Evolutionary conservation across 805 yeast species (phyloP).

Genomic region (Metschnikowia matae): DNA sequence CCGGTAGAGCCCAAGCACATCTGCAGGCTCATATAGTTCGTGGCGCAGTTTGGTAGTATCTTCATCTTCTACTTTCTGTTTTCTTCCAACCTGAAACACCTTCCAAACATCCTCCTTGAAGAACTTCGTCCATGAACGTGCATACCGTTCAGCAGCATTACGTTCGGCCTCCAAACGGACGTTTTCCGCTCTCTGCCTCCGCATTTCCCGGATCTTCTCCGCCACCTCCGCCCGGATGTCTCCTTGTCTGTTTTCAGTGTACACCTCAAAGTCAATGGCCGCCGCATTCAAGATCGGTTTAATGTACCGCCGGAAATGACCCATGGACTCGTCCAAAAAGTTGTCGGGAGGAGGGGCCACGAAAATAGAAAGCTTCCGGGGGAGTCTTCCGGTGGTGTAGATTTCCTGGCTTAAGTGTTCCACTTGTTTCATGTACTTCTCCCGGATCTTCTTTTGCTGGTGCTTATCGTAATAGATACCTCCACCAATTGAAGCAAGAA

Average conservation of each 20-base stretch:
- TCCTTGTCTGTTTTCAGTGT: constrained; percentile 81
- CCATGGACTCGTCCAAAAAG: constrained; percentile 67
- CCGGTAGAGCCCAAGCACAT: constrained; percentile 57
- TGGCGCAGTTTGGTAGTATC: constrained; percentile 18
- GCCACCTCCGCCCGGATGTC: constrained; percentile 81
- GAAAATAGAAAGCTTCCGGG: constrained; percentile 76
- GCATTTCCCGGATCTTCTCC: constrained; percentile 66
- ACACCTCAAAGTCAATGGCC: constrained; percentile 78
- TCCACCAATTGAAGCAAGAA: constrained; percentile 63
- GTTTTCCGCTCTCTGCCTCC: constrained; percentile 38
- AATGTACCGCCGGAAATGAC: constrained; percentile 69
- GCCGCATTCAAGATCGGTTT: constrained; percentile 84
- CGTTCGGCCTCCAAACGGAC: constrained; percentile 6
- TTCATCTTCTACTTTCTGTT: neutral
- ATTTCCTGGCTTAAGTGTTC: constrained; percentile 45
- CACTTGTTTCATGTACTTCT: constrained; percentile 61
- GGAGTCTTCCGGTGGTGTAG: constrained; percentile 46
- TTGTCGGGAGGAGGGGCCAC: constrained; percentile 98
- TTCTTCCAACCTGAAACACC: constrained; percentile 8
- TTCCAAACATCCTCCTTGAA: constrained; percentile 16
- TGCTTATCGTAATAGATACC: constrained; percentile 75
- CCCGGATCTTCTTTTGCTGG: constrained; percentile 63
- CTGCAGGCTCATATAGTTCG: constrained; percentile 37
- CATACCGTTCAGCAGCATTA: constrained; percentile 11
- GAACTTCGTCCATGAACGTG: constrained; percentile 28